Percentiles rank a stretch among this genome's conserved stretches.
Evolutionary conservation across 202 grass and related monocot species (phyloP).

Genomic region (Dendrocalamus latiflorus): DNA sequence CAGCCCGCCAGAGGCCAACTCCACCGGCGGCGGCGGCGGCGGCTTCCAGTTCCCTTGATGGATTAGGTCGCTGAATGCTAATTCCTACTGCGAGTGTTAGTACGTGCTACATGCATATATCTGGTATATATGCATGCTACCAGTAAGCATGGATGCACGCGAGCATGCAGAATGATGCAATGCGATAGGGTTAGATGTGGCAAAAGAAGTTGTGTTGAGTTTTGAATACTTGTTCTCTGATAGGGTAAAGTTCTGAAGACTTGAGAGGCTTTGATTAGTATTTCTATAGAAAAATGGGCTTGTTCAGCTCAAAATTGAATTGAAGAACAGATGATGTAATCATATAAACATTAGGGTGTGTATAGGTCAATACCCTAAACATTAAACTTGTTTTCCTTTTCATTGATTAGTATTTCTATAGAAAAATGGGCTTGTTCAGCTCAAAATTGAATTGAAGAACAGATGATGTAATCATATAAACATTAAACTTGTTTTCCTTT

Average conservation of each 20-base stretch:
- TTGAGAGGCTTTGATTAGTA: neutral
- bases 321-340: neutral
- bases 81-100: neutral
- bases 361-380: too few relatives aligned
- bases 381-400: too few relatives aligned
- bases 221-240: neutral
- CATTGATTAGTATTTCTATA: too few relatives aligned
- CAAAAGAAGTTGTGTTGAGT: neutral
- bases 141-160: neutral
- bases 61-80: neutral
- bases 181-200: slow-evolving; percentile 10
- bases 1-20: slow-evolving; percentile 54
- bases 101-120: neutral
- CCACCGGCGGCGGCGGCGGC: neutral
- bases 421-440: too few relatives aligned
- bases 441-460: too few relatives aligned
- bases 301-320: neutral
- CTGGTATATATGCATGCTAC: neutral
- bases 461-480: too few relatives aligned
- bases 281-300: neutral
- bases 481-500: neutral
- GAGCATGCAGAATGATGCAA: neutral
- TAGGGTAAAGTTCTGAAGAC: neutral
- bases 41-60: slow-evolving; percentile 71
- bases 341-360: too few relatives aligned